phyloP scores from a whole-genome alignment of 2,329 filamentous ascomycete genomes.

The Thermomyces lanuginosus region DNA sequence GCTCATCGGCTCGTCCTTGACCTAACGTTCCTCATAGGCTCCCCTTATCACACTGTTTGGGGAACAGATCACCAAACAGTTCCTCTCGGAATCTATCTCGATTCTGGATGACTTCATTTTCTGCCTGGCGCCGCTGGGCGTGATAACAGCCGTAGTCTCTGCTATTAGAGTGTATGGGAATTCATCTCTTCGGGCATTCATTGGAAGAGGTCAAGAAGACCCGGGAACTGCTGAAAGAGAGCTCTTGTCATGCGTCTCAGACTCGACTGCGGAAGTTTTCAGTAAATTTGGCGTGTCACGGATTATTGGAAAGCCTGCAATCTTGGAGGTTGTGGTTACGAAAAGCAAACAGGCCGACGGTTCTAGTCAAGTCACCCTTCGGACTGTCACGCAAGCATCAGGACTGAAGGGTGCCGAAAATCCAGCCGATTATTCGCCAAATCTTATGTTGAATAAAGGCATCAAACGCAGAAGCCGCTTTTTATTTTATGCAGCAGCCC shows the following conservation, averaged over 20 bases:
- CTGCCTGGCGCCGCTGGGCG: slow-evolving; percentile 31
- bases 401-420: slow-evolving; percentile 14
- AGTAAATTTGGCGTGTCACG: slow-evolving; percentile 26
- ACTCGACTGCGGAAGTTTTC: slow-evolving; percentile 31
- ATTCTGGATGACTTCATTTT: slow-evolving; percentile 31
- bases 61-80: slow-evolving; percentile 33
- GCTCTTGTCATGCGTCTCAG: slow-evolving; percentile 32
- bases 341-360: slow-evolving; percentile 12
- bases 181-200: slow-evolving; percentile 27
- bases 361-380: background rate
- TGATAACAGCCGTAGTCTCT: slow-evolving; percentile 29
- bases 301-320: slow-evolving; percentile 19
- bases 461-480: slow-evolving; percentile 13
- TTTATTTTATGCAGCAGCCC: slow-evolving; percentile 17
- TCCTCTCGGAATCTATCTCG: slow-evolving; percentile 28
- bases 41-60: slow-evolving; percentile 29
- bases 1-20: background rate
- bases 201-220: slow-evolving; percentile 32
- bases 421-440: slow-evolving; percentile 14
- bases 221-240: slow-evolving; percentile 27
- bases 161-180: slow-evolving; percentile 33
- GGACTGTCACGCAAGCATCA: slow-evolving; percentile 8
- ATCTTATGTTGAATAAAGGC: slow-evolving; percentile 21
- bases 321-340: slow-evolving; percentile 25
- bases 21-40: slow-evolving; percentile 10